These are phyloP conservation scores for Neurospora sp. DNA, from an alignment of 495 filamentous ascomycete genomes.

Conservation along the genomic window DNA sequence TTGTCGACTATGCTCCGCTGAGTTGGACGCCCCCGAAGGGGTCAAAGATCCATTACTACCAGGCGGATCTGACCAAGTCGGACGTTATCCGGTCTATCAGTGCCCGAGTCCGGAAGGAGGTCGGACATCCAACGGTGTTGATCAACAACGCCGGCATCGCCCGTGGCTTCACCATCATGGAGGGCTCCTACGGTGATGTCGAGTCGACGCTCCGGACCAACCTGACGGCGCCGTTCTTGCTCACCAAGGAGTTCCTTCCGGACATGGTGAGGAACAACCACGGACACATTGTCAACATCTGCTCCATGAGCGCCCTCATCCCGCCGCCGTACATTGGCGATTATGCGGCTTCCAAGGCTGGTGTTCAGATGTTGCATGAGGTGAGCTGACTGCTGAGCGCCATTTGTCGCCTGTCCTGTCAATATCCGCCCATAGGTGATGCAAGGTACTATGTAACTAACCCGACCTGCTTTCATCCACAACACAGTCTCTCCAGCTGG, in stretches of 20 bases:
- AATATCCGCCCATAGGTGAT: neutral
- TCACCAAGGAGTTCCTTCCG: slow-evolving; percentile 20
- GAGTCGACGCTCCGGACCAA: slow-evolving; percentile 18
- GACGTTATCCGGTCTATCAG: slow-evolving; percentile 9
- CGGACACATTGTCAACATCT: slow-evolving; percentile 16
- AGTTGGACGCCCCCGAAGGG: slow-evolving; percentile 6
- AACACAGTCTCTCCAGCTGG: slow-evolving; percentile 8
- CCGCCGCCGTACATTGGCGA: slow-evolving; percentile 12
- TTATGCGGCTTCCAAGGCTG: slow-evolving; percentile 16
- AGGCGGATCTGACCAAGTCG: slow-evolving; percentile 14
- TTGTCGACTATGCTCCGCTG: slow-evolving; percentile 16
- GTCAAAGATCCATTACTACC: slow-evolving; percentile 16
- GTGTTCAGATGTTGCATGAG: slow-evolving; percentile 12
- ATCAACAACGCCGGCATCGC: slow-evolving; percentile 18
- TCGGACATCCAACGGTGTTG: slow-evolving; percentile 20
- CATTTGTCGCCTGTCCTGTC: neutral
- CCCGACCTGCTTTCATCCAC: neutral
- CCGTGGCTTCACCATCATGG: slow-evolving; percentile 13
- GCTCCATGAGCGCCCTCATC: slow-evolving; percentile 13
- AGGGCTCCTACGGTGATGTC: slow-evolving; percentile 16
- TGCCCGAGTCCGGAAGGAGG: slow-evolving; percentile 8
- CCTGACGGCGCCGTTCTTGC: slow-evolving; percentile 15
- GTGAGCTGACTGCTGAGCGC: neutral
- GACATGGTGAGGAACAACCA: slow-evolving; percentile 16
- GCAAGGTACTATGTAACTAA: neutral